A percentile compares a stretch with the other conserved stretches of the same genome.
These are phyloP conservation scores for Fusarium falciforme DNA, from an alignment of 2,329 filamentous ascomycete genomes.

Conservation along the genomic window DNA sequence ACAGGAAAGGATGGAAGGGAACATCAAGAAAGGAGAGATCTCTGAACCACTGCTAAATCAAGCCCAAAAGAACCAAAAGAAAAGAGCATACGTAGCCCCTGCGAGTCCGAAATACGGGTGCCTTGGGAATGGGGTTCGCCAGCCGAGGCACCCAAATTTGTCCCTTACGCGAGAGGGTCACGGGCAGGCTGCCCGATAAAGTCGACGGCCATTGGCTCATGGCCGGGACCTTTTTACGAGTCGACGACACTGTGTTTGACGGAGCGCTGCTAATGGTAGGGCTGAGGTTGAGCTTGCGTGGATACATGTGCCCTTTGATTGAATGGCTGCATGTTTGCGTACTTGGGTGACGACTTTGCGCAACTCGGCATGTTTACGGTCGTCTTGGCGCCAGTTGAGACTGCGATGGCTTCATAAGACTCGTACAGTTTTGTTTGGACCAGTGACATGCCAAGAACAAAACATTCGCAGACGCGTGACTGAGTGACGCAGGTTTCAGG, in stretches of 20 bases:
- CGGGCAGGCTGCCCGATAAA: slow-evolving; percentile 46
- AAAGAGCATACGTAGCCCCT: slow-evolving; percentile 41
- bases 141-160: slow-evolving; percentile 33
- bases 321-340: slow-evolving; percentile 25
- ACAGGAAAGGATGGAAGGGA: not conserved
- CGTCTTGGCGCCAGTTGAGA: slow-evolving; percentile 12
- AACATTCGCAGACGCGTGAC: slow-evolving; percentile 7
- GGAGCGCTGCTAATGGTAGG: slow-evolving; percentile 17
- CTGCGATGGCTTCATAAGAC: slow-evolving; percentile 23
- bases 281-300: slow-evolving; percentile 39
- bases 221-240: slow-evolving; percentile 11
- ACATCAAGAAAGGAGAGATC: not conserved
- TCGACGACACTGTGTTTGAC: slow-evolving; percentile 9
- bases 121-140: slow-evolving; percentile 40
- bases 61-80: not conserved
- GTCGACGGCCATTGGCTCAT: slow-evolving; percentile 36
- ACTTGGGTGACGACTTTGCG: slow-evolving; percentile 4
- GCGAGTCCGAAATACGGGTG: slow-evolving; percentile 42
- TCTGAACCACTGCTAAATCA: not conserved
- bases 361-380: not conserved
- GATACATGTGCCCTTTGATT: slow-evolving; percentile 24
- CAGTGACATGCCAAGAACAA: slow-evolving; percentile 23
- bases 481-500: slow-evolving; percentile 24
- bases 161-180: slow-evolving; percentile 24
- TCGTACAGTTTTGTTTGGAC: not conserved